Evolutionary conservation across 139 green algal genomes (phyloP), one percentile per base, ranked within the genome.

Genomic region (Chlorella sorokiniana): DNA sequence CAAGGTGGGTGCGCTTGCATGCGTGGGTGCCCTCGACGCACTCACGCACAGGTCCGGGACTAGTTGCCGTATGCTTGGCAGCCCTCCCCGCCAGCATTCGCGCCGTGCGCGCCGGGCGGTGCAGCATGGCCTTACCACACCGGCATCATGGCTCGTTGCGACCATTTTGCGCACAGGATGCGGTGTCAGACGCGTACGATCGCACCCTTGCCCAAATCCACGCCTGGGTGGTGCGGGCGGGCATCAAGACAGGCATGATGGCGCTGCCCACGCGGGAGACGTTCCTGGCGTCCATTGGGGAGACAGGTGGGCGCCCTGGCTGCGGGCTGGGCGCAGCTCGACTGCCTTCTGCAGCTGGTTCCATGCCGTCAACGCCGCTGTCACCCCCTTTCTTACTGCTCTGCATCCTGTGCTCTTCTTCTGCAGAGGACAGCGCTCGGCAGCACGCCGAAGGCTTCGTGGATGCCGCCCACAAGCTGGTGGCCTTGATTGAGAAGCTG

Each of bases 211-310:
- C 88, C 27, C 78, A 78, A 29, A 88, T 93, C 3, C 91, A 94
- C 78, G 90, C 83, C 0, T 88, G 74, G 83, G 79, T 93, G 38
- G 88, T 94, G 41, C 80, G 85, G 20, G 85, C 83, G 23, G 91
- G 87, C 67, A 89, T 94, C 41, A 87, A 91, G 74, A 82, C 90
- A 5, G 87, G 88, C 77, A 90, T 94, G 85, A 81, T 91, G 67
- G 90, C 86, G n/a, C 76, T 93, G 56, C 91, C 91, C 23, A 85
- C 71, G 37, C 69, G 86, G 14, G 88, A 91, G 44, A 37, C 75
- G 37, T 94, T 94, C 75, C 63, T 94, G 23, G 29, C 74, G 9
- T 87, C 79, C 52, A 89, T 93, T 45, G 88, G 87, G 40, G 86
- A 92, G 78, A 86, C 89, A 62, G 86, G 86, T 86, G 41, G 11